Conservation (phyloP, 495 filamentous ascomycete genomes). For the Xanthoparmelia taractica region DNA sequence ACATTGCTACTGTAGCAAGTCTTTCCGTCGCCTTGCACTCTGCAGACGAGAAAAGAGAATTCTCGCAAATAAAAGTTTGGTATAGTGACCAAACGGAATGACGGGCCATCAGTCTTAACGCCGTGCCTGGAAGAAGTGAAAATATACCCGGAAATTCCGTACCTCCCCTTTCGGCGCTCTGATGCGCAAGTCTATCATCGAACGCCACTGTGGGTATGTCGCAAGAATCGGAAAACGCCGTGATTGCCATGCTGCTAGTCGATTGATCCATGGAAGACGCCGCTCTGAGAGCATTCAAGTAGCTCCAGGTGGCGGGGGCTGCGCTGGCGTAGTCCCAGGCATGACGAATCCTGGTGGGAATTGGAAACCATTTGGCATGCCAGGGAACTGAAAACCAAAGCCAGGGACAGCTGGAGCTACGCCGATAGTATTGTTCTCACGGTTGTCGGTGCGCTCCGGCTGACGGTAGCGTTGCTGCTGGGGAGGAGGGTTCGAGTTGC, state of each 20-base stretch:
- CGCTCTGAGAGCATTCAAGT: not conserved
- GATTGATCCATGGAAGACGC: not conserved
- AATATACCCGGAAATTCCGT: not conserved
- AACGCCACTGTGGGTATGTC: slow-evolving; percentile 10
- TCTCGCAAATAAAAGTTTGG: not conserved
- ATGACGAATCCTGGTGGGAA: slow-evolving; percentile 59
- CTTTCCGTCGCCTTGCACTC: not conserved
- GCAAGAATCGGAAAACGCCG: slow-evolving; percentile 2
- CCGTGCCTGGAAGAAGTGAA: not conserved
- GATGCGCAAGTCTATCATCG: slow-evolving; percentile 1
- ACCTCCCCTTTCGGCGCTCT: not conserved
- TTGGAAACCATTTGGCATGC: slow-evolving; percentile 60
- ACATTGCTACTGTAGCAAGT: not conserved
- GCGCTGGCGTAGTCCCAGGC: slow-evolving; percentile 35
- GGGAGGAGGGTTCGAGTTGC: slow-evolving; percentile 32
- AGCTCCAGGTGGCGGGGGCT: slow-evolving; percentile 43
- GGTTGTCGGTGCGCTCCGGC: slow-evolving; percentile 32
- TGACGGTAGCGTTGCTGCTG: slow-evolving; percentile 37
- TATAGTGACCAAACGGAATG: not conserved
- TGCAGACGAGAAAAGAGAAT: not conserved
- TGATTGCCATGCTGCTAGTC: not conserved
- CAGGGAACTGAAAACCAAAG: slow-evolving; percentile 58
- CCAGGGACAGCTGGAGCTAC: slow-evolving; percentile 56
- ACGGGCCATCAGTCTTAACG: not conserved
- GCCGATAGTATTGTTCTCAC: slow-evolving; percentile 45